Conservation (phyloP, 805 yeast genomes). For the Clavispora fructus region DNA sequence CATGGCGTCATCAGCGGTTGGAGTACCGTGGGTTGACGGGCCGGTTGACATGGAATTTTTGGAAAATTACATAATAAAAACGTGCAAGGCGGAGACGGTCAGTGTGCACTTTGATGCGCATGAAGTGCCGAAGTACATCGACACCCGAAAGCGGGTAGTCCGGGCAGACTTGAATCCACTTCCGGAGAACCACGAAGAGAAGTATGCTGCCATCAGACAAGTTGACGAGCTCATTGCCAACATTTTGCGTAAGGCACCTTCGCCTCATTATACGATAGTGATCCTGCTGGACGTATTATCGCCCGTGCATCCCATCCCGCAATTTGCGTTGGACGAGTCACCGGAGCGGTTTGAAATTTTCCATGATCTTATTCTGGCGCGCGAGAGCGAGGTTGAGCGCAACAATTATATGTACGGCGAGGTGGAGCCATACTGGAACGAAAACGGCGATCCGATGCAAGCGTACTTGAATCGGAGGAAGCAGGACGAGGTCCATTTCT, state of each 20-base stretch:
- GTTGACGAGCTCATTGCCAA: slow-evolving; percentile 48
- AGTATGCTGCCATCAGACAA: slow-evolving; percentile 26
- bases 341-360: slow-evolving; percentile 42
- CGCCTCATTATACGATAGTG: slow-evolving; percentile 64
- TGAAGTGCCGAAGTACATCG: slow-evolving; percentile 54
- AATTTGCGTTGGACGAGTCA: slow-evolving; percentile 23
- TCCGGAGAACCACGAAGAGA: slow-evolving; percentile 17
- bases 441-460: slow-evolving; percentile 22
- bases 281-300: slow-evolving; percentile 36
- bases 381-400: slow-evolving; percentile 51
- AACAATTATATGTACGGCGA: slow-evolving; percentile 35
- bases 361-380: slow-evolving; percentile 50
- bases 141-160: slow-evolving; percentile 58
- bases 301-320: slow-evolving; percentile 27
- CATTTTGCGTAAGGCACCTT: slow-evolving; percentile 63
- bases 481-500: slow-evolving; percentile 33
- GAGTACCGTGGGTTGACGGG: slow-evolving; percentile 48
- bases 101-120: slow-evolving; percentile 36
- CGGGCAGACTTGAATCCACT: slow-evolving; percentile 52
- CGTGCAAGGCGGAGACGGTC: slow-evolving; percentile 49
- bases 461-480: slow-evolving; percentile 25
- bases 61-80: slow-evolving; percentile 36
- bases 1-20: slow-evolving; percentile 56
- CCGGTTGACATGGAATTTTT: slow-evolving; percentile 39
- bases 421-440: slow-evolving; percentile 18